Conservation (phyloP, 352 stramenopile genomes). For the Pythium dissotocum region DNA sequence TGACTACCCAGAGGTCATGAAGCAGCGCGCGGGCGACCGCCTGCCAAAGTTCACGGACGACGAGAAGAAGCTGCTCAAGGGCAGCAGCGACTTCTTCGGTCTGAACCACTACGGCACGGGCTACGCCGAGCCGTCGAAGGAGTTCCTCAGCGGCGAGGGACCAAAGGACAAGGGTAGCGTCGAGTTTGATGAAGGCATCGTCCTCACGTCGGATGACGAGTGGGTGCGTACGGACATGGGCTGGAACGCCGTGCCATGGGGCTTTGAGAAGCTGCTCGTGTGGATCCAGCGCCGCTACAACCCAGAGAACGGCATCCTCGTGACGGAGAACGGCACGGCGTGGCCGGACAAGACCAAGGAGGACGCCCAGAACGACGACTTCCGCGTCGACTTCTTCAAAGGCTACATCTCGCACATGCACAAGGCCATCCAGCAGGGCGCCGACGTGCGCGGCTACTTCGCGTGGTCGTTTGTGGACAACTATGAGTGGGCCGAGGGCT, state of each 20-base stretch:
- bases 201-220: constrained; percentile 43
- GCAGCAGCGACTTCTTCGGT: constrained; percentile 92
- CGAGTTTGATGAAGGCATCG: constrained; percentile 46
- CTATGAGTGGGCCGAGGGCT: constrained; percentile 91
- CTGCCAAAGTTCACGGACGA: constrained; percentile 88
- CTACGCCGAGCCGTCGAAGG: constrained; percentile 43
- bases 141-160: constrained; percentile 38
- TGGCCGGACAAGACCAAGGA: constrained; percentile 64
- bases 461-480: constrained; percentile 94
- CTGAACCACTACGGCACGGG: constrained; percentile 93
- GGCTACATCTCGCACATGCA: constrained; percentile 79
- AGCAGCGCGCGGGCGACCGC: constrained; percentile 68
- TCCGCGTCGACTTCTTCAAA: constrained; percentile 80
- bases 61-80: constrained; percentile 75
- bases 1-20: constrained; percentile 93
- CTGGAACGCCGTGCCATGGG: constrained; percentile 78
- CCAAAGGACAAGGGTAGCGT: constrained; percentile 36
- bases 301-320: constrained; percentile 67
- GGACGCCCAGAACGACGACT: constrained; percentile 71
- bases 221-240: constrained; percentile 81
- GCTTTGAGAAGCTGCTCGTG: constrained; percentile 82
- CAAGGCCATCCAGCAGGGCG: constrained; percentile 44
- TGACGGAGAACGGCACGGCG: constrained; percentile 92
- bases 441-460: constrained; percentile 83
- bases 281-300: constrained; percentile 89